Base-by-base conservation (phyloP, 768 basidiomycete genomes). In the Cubamyces sp. region DNA sequence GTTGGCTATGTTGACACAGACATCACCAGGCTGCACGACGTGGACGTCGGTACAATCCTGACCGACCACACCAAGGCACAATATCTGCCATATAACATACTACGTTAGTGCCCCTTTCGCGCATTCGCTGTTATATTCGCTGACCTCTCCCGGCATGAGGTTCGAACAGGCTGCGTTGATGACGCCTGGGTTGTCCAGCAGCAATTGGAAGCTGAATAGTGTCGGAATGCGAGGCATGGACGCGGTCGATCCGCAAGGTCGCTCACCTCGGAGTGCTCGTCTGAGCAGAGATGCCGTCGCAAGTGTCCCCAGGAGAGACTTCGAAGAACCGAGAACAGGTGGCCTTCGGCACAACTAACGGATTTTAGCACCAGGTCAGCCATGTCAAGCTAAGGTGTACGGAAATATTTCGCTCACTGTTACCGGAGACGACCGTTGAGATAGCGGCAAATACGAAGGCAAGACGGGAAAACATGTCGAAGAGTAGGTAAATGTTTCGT, bases 91-190 rank as follows among this genome's bases (percentile, higher is more conserved):
- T 9, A 14, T 5, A 9, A 19, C 6, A 5, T 34, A 3, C 28
- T 30, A 12, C 21, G 28, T 57, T 7, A 57, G 19, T 46, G 3
- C n/a, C 26, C 4, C 7, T 9, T 14, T 4, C 41, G 11, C 41
- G 15, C 12, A 34, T 26, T 28, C 16, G 18, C 16, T 12, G 21
- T n/a, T 15, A 34, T 3, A 1, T 7, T 23, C 30, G 15, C 73
- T 57, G 54, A 81, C 84, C 76, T 85, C 77, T 57, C 80, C 84
- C 12, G 75, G 64, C 19, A 69, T 69, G 45, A 91, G 78, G 75
- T 91, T 86, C 50, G 76, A 73, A 71, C 90, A 91, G 21, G 66
- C 70, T 0, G 81, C 58, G 70, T 87, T 77, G 68, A 88, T 82
- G 59, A 69, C 62, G 26, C 73, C 79, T 5, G 68, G 64, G 72